Evolutionary conservation across 2,329 filamentous ascomycete species (phyloP).

Genomic region (Rhynchosporium secalis): DNA sequence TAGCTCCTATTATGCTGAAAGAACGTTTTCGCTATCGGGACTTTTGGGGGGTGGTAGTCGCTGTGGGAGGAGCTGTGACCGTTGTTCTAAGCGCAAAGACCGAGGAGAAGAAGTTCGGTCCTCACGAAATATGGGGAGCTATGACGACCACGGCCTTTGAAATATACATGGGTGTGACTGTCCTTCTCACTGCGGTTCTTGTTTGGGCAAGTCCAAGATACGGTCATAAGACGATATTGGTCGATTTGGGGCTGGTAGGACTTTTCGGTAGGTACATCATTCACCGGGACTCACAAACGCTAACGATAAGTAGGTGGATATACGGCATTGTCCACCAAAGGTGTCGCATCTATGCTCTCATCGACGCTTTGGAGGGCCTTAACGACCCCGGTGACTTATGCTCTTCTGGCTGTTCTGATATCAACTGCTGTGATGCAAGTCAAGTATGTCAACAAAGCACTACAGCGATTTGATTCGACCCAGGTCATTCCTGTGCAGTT

Average conservation of each 20-base stretch:
- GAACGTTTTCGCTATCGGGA: slow-evolving; percentile 85
- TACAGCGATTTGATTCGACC: slow-evolving; percentile 94
- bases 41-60: slow-evolving; percentile 83
- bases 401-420: slow-evolving; percentile 75
- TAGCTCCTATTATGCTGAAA: slow-evolving; percentile 91
- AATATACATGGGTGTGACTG: slow-evolving; percentile 80
- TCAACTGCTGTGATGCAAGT: slow-evolving; percentile 93
- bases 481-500: slow-evolving; percentile 98
- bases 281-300: neutral
- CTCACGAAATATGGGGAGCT: slow-evolving; percentile 83
- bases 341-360: slow-evolving; percentile 91
- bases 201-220: slow-evolving; percentile 83
- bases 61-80: slow-evolving; percentile 83
- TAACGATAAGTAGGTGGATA: slow-evolving; percentile 68
- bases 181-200: slow-evolving; percentile 69
- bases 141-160: slow-evolving; percentile 89
- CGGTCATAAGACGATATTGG: slow-evolving; percentile 82
- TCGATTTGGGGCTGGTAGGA: slow-evolving; percentile 90
- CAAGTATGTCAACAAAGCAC: slow-evolving; percentile 86
- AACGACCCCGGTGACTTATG: slow-evolving; percentile 88
- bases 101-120: slow-evolving; percentile 86
- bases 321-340: slow-evolving; percentile 95
- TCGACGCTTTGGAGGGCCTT: slow-evolving; percentile 87
- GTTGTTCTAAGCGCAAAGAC: slow-evolving; percentile 90
- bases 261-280: slow-evolving; percentile 70